phyloP scores from a whole-genome alignment of 441 rosid genomes.

The Adansonia grandidieri region DNA sequence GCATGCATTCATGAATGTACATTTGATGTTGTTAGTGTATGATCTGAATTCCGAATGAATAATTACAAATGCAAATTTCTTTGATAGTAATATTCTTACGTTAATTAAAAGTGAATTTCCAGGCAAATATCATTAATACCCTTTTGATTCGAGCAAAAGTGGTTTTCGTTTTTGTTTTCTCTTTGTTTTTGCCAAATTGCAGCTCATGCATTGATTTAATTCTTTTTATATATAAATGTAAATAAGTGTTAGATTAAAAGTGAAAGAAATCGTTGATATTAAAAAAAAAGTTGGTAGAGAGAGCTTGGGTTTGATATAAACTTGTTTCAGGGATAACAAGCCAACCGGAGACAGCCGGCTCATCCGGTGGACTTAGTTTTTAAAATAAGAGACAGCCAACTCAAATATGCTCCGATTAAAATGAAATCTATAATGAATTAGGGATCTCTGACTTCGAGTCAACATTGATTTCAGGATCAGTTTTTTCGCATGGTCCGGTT shows the following conservation, averaged over 20 bases:
- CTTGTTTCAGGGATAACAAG: background rate
- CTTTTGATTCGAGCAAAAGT: background rate
- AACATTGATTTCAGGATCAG: too few relatives aligned
- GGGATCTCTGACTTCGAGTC: background rate
- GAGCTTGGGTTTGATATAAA: background rate
- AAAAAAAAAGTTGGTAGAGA: background rate
- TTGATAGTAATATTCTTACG: too few relatives aligned
- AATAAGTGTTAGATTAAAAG: background rate
- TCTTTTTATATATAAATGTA: background rate
- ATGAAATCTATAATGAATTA: background rate
- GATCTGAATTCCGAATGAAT: background rate
- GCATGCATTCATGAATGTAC: background rate
- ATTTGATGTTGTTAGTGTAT: conserved; percentile 12
- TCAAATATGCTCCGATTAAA: background rate
- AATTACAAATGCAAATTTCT: background rate
- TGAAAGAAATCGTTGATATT: background rate
- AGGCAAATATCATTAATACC: too few relatives aligned
- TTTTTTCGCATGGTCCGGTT: background rate
- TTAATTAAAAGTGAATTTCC: too few relatives aligned
- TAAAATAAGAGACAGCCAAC: background rate
- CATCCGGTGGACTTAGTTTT: background rate
- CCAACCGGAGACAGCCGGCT: conserved; percentile 1
- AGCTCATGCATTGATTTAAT: background rate
- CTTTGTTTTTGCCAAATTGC: background rate
- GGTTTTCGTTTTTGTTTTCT: background rate